These are phyloP conservation scores for Hygrocybe punicea DNA, from an alignment of 768 basidiomycete genomes.

Conservation along the genomic window DNA sequence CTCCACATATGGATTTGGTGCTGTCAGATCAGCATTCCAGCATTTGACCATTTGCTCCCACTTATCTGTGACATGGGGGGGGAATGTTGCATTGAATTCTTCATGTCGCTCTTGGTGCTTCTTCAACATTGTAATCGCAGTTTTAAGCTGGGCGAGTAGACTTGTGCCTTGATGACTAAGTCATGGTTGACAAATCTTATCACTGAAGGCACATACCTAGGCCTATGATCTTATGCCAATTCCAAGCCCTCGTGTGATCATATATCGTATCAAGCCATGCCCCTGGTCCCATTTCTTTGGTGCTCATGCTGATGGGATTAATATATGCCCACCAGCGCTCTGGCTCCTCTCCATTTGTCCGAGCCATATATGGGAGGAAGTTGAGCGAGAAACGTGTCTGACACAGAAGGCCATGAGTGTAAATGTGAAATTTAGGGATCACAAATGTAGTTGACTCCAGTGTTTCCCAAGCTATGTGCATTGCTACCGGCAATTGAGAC, in stretches of 20 bases:
- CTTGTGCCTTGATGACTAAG: neutral
- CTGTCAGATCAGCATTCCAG: neutral
- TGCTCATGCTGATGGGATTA: constrained; percentile 27
- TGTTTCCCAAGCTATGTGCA: neutral
- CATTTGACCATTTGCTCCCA: constrained; percentile 1
- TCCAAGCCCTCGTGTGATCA: constrained; percentile 24
- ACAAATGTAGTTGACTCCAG: neutral
- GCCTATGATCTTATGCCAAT: constrained; percentile 16
- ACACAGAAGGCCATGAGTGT: constrained; percentile 14
- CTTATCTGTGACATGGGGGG: neutral
- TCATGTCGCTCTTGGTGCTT: neutral
- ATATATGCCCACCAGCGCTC: constrained; percentile 27
- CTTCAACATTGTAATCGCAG: neutral
- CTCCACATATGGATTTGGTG: constrained; percentile 2
- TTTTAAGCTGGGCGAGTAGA: neutral
- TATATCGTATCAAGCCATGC: constrained; percentile 25
- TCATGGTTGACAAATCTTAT: neutral
- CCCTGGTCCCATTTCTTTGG: constrained; percentile 29
- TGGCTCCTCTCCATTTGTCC: constrained; percentile 26
- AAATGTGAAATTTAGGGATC: constrained; percentile 13
- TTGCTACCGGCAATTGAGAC: neutral
- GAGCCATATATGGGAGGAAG: constrained; percentile 24
- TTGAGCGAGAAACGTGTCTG: constrained; percentile 13
- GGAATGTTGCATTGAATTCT: neutral
- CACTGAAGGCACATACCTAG: neutral